These are phyloP conservation scores for Russula vinacea DNA, from an alignment of 768 basidiomycete genomes.

Conservation along the genomic window DNA sequence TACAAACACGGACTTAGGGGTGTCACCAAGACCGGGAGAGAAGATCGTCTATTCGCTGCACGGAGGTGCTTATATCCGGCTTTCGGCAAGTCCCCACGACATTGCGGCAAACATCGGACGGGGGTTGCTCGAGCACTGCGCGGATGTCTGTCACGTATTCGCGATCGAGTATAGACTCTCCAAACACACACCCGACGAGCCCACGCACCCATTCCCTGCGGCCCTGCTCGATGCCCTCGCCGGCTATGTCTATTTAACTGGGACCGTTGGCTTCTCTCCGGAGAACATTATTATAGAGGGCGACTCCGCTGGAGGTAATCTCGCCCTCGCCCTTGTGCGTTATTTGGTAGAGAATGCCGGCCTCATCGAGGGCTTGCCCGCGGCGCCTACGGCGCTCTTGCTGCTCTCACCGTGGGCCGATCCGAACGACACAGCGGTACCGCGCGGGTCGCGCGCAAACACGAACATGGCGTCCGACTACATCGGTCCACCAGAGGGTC, in stretches of 20 bases:
- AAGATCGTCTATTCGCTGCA: constrained; percentile 62
- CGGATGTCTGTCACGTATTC: constrained; percentile 49
- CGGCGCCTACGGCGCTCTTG: constrained; percentile 12
- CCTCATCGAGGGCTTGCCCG: constrained; percentile 7
- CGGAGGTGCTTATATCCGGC: constrained; percentile 54
- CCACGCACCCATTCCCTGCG: constrained; percentile 63
- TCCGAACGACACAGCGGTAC: constrained; percentile 13
- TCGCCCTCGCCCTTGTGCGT: constrained; percentile 59
- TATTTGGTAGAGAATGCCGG: constrained; percentile 44
- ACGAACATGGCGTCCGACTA: constrained; percentile 19
- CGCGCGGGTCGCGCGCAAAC: constrained; percentile 16
- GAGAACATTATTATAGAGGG: constrained; percentile 63
- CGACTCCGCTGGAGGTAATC: constrained; percentile 77
- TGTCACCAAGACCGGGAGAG: constrained; percentile 47
- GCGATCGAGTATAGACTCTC: constrained; percentile 72
- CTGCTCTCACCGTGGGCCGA: constrained; percentile 24
- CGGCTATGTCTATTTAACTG: constrained; percentile 68
- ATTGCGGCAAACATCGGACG: constrained; percentile 42
- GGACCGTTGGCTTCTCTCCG: constrained; percentile 53
- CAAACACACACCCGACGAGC: constrained; percentile 41
- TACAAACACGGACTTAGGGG: constrained; percentile 30
- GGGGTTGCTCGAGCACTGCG: constrained; percentile 25
- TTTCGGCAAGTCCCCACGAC: constrained; percentile 58
- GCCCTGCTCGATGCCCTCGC: constrained; percentile 72
- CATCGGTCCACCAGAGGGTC: constrained; percentile 17